Conservation (phyloP, 495 filamentous ascomycete genomes). For the Penicillium taxi region DNA sequence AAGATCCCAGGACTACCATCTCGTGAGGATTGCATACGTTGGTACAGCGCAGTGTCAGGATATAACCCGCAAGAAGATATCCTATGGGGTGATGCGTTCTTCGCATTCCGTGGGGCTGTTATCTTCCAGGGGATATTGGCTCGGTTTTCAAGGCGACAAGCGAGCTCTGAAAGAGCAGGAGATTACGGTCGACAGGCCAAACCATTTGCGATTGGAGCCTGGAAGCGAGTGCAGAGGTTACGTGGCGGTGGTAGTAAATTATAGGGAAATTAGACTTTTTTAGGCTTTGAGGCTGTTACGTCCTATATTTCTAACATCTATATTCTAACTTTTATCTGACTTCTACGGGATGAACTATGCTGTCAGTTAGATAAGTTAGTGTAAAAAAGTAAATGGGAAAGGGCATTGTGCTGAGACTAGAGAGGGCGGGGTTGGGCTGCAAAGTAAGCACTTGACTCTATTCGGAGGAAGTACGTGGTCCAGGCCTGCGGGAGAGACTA, state of each 20-base stretch:
- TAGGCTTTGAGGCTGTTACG: too few species aligned
- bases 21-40: conserved; percentile 58
- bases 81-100: conserved; percentile 60
- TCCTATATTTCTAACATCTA: too few species aligned
- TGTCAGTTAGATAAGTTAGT: neutral
- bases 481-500: too few species aligned
- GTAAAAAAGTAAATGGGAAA: neutral
- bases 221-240: conserved; percentile 54
- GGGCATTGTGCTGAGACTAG: neutral
- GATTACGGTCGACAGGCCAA: conserved; percentile 59
- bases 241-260: too few species aligned
- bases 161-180: conserved; percentile 73
- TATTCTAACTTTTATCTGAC: too few species aligned
- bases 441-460: conserved; percentile 14
- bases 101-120: conserved; percentile 55
- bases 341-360: too few species aligned
- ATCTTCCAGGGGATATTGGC: conserved; percentile 96
- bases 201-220: conserved; percentile 63
- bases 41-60: conserved; percentile 67
- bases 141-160: conserved; percentile 74
- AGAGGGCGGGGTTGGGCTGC: neutral
- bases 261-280: too few species aligned
- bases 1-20: conserved; percentile 66
- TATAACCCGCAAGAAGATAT: conserved; percentile 54
- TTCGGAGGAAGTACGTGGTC: too few species aligned